Percentiles rank a stretch among this genome's conserved stretches.
phyloP scores from a whole-genome alignment of 139 green algal genomes.

The Klebsormidium nitens region DNA sequence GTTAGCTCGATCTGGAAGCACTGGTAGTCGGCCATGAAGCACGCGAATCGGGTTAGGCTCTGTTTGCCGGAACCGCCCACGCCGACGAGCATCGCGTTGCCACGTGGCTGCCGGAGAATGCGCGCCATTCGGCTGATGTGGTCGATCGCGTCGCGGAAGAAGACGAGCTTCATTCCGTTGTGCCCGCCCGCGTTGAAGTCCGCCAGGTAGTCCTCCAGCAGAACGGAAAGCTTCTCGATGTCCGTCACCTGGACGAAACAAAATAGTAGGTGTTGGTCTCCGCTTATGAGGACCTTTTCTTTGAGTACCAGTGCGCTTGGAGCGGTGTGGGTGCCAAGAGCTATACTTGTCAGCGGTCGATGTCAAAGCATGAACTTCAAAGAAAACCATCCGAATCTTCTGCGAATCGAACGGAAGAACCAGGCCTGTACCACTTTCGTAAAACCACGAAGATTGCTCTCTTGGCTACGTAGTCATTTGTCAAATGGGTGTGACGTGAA shows the following conservation, averaged over 20 bases:
- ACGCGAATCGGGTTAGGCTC: constrained; percentile 69
- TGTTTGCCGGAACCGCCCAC: constrained; percentile 76
- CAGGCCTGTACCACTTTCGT: too few species aligned
- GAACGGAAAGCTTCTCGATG: constrained; percentile 38
- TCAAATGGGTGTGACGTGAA: too few species aligned
- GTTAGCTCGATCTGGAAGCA: constrained; percentile 61
- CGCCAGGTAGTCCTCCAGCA: constrained; percentile 67
- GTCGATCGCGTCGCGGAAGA: constrained; percentile 77
- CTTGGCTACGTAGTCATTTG: too few species aligned
- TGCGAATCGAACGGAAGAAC: too few species aligned
- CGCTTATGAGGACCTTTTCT: too few species aligned
- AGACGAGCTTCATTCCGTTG: constrained; percentile 69
- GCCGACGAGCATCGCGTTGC: constrained; percentile 80
- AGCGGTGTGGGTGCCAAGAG: too few species aligned
- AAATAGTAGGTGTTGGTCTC: too few species aligned
- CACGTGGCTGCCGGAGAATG: constrained; percentile 71
- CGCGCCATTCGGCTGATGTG: constrained; percentile 65
- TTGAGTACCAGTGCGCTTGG: too few species aligned
- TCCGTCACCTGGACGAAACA: constrained; percentile 13
- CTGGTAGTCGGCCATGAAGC: constrained; percentile 56
- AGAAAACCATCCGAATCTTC: too few species aligned
- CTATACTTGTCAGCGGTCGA: too few species aligned
- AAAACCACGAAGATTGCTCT: too few species aligned
- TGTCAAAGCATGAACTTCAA: too few species aligned
- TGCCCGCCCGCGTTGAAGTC: constrained; percentile 63